Evolutionary conservation across 495 filamentous ascomycete species (phyloP).

Genomic region (Penicillium canariense): DNA sequence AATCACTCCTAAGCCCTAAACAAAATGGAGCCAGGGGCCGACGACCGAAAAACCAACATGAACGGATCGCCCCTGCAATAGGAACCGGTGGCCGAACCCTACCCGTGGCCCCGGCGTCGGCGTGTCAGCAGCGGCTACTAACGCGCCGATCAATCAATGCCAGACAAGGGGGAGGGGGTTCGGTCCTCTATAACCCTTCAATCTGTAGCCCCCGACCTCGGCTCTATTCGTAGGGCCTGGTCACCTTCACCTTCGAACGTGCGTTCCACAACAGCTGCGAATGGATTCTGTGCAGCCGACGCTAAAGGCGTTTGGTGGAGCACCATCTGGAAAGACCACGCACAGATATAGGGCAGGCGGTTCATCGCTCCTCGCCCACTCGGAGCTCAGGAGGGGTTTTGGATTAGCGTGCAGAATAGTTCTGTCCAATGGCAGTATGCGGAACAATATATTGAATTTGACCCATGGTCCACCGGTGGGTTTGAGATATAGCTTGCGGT

Average conservation of each 20-base stretch:
- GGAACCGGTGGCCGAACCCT: neutral
- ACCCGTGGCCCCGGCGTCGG: no score
- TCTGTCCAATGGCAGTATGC: neutral
- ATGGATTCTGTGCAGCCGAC: neutral
- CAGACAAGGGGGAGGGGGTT: slow-evolving; percentile 3
- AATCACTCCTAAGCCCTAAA: neutral
- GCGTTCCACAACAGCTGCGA: neutral
- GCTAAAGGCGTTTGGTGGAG: neutral
- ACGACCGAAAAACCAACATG: neutral
- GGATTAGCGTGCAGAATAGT: slow-evolving; percentile 1
- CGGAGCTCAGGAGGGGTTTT: neutral
- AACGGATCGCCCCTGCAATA: neutral
- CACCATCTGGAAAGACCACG: neutral
- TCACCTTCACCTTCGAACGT: neutral
- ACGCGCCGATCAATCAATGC: slow-evolving; percentile 14
- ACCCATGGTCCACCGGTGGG: neutral
- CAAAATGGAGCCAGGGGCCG: neutral
- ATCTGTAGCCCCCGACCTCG: neutral
- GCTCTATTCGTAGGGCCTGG: neutral
- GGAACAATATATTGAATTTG: neutral
- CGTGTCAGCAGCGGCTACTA: neutral
- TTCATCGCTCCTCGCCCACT: neutral
- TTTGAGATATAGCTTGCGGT: neutral
- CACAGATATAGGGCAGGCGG: neutral
- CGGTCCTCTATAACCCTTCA: slow-evolving; percentile 13